Conservation (phyloP, 2,329 filamentous ascomycete species). For the Aspergillus pseudoterreus region DNA sequence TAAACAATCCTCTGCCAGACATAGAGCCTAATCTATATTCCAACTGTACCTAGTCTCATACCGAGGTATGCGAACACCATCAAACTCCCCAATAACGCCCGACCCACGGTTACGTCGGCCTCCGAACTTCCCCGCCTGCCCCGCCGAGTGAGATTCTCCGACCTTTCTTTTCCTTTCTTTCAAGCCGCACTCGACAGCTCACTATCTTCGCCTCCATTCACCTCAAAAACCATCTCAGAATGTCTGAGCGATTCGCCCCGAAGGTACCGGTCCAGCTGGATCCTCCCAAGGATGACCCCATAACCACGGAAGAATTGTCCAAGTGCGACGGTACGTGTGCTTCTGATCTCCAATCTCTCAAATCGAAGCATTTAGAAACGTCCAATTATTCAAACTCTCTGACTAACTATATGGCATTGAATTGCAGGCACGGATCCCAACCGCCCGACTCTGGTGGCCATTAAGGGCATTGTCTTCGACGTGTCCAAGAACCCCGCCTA, state of each 20-base stretch:
- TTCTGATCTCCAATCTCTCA: constrained; percentile 22
- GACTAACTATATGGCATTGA: not conserved
- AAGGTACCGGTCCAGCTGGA: constrained; percentile 55
- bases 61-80: too few species aligned
- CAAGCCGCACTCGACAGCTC: not conserved
- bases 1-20: too few species aligned
- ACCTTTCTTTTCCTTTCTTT: constrained; percentile 2
- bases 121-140: constrained; percentile 20
- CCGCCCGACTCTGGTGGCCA: constrained; percentile 58
- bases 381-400: constrained; percentile 1
- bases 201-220: not conserved
- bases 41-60: not conserved
- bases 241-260: constrained; percentile 37
- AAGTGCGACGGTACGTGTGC: constrained; percentile 69
- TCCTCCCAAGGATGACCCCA: constrained; percentile 82
- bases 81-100: not conserved
- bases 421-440: constrained; percentile 35
- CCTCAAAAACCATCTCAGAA: not conserved
- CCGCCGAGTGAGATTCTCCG: constrained; percentile 14
- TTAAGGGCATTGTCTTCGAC: constrained; percentile 90
- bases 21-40: not conserved
- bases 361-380: not conserved
- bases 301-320: constrained; percentile 73
- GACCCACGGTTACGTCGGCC: constrained; percentile 13
- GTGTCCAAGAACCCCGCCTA: constrained; percentile 89